Evolutionary conservation across 331 rosid genomes (phyloP).

Genomic region (Erythrophleum ivorense): DNA sequence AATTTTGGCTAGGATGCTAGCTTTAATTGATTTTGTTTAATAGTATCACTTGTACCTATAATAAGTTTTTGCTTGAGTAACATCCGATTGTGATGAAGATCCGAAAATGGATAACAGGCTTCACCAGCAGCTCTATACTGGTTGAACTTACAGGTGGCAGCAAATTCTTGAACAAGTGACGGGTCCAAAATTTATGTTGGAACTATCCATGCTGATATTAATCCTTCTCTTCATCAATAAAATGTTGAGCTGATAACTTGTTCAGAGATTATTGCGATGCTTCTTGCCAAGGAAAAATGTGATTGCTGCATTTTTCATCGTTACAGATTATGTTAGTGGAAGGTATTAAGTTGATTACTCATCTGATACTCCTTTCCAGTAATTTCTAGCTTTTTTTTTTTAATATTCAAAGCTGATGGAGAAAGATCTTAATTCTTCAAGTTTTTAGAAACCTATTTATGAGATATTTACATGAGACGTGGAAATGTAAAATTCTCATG

Average conservation of each 20-base stretch:
- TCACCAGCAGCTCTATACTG: slow-evolving; percentile 92
- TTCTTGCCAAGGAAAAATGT: slow-evolving; percentile 24
- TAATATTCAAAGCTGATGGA: neutral
- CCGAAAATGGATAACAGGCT: slow-evolving; percentile 68
- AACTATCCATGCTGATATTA: slow-evolving; percentile 69
- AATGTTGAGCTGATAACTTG: slow-evolving; percentile 56
- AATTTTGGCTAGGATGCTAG: slow-evolving; percentile 34
- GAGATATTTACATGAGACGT: neutral
- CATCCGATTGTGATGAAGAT: slow-evolving; percentile 69
- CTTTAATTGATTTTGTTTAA: slow-evolving; percentile 23
- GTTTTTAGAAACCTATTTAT: neutral
- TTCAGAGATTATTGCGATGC: slow-evolving; percentile 41
- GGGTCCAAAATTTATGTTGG: slow-evolving; percentile 62
- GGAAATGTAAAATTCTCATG: neutral
- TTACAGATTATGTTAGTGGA: slow-evolving; percentile 31
- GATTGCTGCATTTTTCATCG: slow-evolving; percentile 38
- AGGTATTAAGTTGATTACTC: slow-evolving; percentile 42
- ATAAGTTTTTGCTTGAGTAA: slow-evolving; percentile 14
- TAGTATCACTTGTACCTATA: neutral
- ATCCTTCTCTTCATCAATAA: slow-evolving; percentile 68
- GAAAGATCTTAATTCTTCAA: neutral
- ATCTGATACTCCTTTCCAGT: slow-evolving; percentile 21
- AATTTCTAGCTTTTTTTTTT: slow-evolving; percentile 15
- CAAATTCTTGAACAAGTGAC: slow-evolving; percentile 53
- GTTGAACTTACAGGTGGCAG: slow-evolving; percentile 99